Percentiles rank a stretch among this genome's conserved stretches.
Evolutionary conservation across 176 grass and related monocot genomes (phyloP).

Genomic region (Stipa capillata): DNA sequence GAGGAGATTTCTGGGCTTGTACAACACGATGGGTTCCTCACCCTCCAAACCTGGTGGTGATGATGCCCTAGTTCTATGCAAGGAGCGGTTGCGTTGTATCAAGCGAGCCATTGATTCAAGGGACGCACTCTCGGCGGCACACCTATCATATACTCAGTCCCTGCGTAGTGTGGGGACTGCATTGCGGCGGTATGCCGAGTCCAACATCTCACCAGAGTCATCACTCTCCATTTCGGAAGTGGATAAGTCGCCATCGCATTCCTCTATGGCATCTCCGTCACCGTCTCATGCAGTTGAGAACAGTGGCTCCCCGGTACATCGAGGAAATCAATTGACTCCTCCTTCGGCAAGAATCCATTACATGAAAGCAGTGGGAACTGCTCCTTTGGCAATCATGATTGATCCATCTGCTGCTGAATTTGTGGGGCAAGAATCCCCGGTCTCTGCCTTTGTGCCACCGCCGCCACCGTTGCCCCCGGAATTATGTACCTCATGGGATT

Average conservation of each 20-base stretch:
- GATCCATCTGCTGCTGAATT: slow-evolving; percentile 53
- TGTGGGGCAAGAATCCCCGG: slow-evolving; percentile 40
- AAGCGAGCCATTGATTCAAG: slow-evolving; percentile 63
- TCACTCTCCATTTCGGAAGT: slow-evolving; percentile 77
- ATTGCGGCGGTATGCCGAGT: slow-evolving; percentile 56
- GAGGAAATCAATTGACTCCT: slow-evolving; percentile 36
- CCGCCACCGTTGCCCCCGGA: slow-evolving; percentile 35
- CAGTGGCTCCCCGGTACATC: slow-evolving; percentile 14
- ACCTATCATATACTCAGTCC: slow-evolving; percentile 72
- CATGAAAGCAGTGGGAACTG: slow-evolving; percentile 39
- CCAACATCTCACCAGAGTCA: slow-evolving; percentile 60
- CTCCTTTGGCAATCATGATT: slow-evolving; percentile 50
- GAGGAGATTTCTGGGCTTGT: neutral
- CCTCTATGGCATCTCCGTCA: slow-evolving; percentile 76
- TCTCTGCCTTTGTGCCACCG: slow-evolving; percentile 38
- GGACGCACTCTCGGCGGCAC: slow-evolving; percentile 70
- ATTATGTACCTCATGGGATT: slow-evolving; percentile 58
- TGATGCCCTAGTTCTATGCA: slow-evolving; percentile 78
- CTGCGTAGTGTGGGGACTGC: slow-evolving; percentile 56
- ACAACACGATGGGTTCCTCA: slow-evolving; percentile 63
- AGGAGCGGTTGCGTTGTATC: slow-evolving; percentile 69
- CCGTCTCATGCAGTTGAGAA: slow-evolving; percentile 51
- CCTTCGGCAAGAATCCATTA: slow-evolving; percentile 36
- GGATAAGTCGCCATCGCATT: slow-evolving; percentile 83
- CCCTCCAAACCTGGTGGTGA: slow-evolving; percentile 65